These are phyloP conservation scores for Gracilaria gracilis DNA, from an alignment of 23 red algal genomes.

Conservation along the genomic window DNA sequence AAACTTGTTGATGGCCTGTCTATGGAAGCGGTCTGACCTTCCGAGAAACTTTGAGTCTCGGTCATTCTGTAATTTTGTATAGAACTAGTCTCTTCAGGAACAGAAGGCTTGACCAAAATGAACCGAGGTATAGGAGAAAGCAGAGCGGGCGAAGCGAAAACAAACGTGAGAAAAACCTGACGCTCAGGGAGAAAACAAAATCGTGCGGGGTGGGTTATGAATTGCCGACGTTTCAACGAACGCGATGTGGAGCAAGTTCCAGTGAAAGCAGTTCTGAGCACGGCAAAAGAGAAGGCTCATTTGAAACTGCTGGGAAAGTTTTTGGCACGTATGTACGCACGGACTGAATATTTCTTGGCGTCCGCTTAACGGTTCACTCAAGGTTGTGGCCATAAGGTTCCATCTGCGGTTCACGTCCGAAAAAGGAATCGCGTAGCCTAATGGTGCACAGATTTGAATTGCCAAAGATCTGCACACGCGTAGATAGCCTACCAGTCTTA, in stretches of 20 bases:
- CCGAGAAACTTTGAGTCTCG: constrained; percentile 12
- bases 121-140: background rate
- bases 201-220: background rate
- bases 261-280: background rate
- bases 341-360: constrained; percentile 9
- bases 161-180: background rate
- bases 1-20: constrained; percentile 26
- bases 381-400: background rate
- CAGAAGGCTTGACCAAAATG: background rate
- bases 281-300: background rate
- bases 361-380: background rate
- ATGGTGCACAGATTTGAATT: background rate
- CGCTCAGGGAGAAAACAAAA: background rate
- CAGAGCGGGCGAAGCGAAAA: background rate
- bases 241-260: background rate
- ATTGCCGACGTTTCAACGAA: background rate
- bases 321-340: background rate
- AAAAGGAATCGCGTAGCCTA: background rate
- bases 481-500: background rate
- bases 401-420: background rate
- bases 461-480: background rate
- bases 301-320: background rate
- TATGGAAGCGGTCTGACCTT: background rate
- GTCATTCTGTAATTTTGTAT: background rate
- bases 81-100: background rate